Base-by-base conservation (phyloP, 768 basidiomycete species). In the Imleria badia region DNA sequence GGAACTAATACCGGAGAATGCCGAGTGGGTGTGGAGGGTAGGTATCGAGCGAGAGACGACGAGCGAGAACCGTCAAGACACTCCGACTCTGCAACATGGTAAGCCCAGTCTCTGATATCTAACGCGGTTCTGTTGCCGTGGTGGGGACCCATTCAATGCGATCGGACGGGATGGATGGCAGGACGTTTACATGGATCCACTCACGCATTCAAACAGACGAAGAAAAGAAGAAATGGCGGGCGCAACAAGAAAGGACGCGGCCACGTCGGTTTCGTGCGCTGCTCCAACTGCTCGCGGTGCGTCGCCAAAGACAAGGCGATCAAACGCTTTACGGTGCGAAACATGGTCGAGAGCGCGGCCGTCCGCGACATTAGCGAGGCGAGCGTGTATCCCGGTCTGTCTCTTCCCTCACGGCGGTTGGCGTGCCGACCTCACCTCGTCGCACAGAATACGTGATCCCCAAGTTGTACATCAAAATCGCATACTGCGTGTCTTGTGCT, bases 161-260 rank as follows among this genome's bases (percentile, higher is more conserved):
- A 41, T 10, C 22, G 23, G 34, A 35, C 6, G 15, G 6, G 54
- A 39, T 63, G 63, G 56, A 60, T 60, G 48, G 15, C 3, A 22
- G 17, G 8, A 23, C 4, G 39, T 5, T 12, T 5, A 39, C 39
- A 31, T 59, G 62, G 66, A 63, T 26, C 4, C 4, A 26, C 26
- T 62, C 48, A 43, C 42, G 3, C 8, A 7, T 7, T 23, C 14
- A 0, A 62, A 52, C 72, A 96, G 95, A 98, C 94, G 66, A 96
- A 95, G 83, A 97, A 98, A 82, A 88, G 95, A 92, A 89, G 95
- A 91, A 94, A 91, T 83, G 88, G 88, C 72, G 97, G 96, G 65
- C 94, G 97, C 69, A 98, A 97, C 94, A 97, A 98, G 84, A 92
- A 95, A 74, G 94, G 95, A 68, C 94, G 97, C 70, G 97, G 96